Evolutionary conservation across 768 basidiomycete genomes (phyloP).

Genomic region (Podaxis sp.): DNA sequence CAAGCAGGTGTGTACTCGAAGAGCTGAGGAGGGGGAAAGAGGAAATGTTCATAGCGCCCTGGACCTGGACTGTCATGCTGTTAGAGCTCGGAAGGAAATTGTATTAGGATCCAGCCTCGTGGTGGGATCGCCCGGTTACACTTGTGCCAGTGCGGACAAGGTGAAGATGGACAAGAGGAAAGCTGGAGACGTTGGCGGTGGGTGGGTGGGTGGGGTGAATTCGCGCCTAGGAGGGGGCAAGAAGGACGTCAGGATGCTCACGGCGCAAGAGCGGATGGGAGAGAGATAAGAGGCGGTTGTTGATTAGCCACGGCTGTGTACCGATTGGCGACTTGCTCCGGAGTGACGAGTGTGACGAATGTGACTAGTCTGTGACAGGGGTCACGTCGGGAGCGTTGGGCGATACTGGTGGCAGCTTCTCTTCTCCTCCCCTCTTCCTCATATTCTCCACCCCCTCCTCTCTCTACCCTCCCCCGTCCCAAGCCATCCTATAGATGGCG

Average conservation of each 20-base stretch:
- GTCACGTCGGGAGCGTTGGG: background rate
- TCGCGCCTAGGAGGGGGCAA: background rate
- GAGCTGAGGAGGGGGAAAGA: constrained; percentile 6
- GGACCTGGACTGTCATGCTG: background rate
- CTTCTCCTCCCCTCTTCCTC: constrained; percentile 13
- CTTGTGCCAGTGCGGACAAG: background rate
- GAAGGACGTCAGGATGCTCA: background rate
- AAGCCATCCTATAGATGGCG: constrained; percentile 48
- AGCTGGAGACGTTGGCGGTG: background rate
- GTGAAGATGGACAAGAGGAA: background rate
- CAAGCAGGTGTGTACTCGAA: background rate
- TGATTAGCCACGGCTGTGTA: constrained; percentile 9
- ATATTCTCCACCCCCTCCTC: constrained; percentile 20
- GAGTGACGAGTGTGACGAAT: constrained; percentile 19
- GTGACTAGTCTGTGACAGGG: constrained; percentile 14
- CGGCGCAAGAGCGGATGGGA: background rate
- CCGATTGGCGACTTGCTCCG: constrained; percentile 11
- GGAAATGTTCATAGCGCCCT: constrained; percentile 4
- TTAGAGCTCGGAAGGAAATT: background rate
- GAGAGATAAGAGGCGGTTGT: background rate
- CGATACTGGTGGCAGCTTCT: background rate
- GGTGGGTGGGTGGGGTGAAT: too few relatives aligned
- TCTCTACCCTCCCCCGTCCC: constrained; percentile 13
- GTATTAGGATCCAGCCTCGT: constrained; percentile 3
- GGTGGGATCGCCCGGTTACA: background rate